Percentiles rank a stretch among this genome's conserved stretches.
Conservation (phyloP, 2,329 filamentous ascomycete genomes). For the Trichoderma sp. region DNA sequence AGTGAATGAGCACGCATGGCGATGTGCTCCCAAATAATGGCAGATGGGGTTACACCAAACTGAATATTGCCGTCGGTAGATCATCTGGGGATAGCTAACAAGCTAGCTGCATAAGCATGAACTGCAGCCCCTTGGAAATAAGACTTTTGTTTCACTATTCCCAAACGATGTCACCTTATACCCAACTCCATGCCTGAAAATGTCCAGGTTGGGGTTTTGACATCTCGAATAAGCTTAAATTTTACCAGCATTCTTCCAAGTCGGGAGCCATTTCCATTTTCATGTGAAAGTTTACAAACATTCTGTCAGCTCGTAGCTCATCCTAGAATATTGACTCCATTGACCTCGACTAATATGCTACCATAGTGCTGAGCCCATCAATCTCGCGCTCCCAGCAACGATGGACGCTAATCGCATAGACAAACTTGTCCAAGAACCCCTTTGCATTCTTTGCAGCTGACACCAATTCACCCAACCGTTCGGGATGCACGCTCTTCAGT, state of each 20-base stretch:
- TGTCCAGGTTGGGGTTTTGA: not conserved
- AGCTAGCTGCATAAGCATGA: not conserved
- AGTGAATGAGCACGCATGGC: not conserved
- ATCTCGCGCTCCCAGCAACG: constrained; percentile 72
- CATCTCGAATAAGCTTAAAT: not conserved
- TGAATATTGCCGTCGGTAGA: not conserved
- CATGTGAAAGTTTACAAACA: not conserved
- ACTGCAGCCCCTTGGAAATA: not conserved
- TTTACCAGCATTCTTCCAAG: not conserved
- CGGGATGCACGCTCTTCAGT: constrained; percentile 50
- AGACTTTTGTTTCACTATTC: not conserved
- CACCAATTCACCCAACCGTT: constrained; percentile 60
- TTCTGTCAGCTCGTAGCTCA: not conserved
- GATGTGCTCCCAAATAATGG: not conserved
- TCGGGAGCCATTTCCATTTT: not conserved
- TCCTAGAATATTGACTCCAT: not conserved
- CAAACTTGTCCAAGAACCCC: constrained; percentile 70
- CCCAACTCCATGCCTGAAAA: not conserved
- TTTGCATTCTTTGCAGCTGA: constrained; percentile 64
- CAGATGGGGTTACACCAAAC: not conserved
- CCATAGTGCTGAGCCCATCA: constrained; percentile 63
- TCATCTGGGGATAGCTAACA: not conserved
- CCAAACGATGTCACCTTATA: not conserved
- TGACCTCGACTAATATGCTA: constrained; percentile 58
- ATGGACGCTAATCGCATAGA: constrained; percentile 67